Evolutionary conservation across 2,329 filamentous ascomycete genomes (phyloP).

Genomic region (Chrysoporthe austroafricana): DNA sequence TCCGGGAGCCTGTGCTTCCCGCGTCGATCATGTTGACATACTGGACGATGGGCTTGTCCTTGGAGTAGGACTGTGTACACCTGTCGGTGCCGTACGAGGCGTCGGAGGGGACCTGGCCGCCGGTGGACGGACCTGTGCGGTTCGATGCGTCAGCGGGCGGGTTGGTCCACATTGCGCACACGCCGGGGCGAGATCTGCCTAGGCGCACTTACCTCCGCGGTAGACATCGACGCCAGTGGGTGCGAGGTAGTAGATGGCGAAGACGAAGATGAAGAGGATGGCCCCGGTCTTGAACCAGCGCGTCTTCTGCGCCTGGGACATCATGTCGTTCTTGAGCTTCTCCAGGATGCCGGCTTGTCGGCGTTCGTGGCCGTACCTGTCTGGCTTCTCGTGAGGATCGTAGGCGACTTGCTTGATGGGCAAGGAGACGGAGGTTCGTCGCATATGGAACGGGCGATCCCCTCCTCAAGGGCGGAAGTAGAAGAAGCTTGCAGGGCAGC

Average conservation of each 20-base stretch:
- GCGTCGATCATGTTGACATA: constrained; percentile 99
- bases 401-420: constrained; percentile 59
- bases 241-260: constrained; percentile 67
- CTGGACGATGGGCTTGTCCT: constrained; percentile 91
- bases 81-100: constrained; percentile 68
- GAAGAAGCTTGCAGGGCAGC: constrained; percentile 3
- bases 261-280: constrained; percentile 62
- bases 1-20: constrained; percentile 94
- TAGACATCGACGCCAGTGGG: constrained; percentile 61
- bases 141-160: neutral
- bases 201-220: constrained; percentile 45
- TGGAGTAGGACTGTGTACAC: constrained; percentile 82
- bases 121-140: constrained; percentile 30
- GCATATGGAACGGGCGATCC: constrained; percentile 49
- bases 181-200: neutral
- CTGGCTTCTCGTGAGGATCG: constrained; percentile 69
- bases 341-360: constrained; percentile 53
- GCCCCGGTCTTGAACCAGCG: constrained; percentile 69
- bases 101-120: constrained; percentile 61
- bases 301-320: constrained; percentile 67
- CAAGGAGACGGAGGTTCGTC: constrained; percentile 67
- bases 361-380: constrained; percentile 57
- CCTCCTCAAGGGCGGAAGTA: constrained; percentile 31
- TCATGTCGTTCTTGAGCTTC: constrained; percentile 61
- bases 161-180: neutral